phyloP scores from a whole-genome alignment of 1,284 basidiomycete species.

The Quambalaria eucalypti region DNA sequence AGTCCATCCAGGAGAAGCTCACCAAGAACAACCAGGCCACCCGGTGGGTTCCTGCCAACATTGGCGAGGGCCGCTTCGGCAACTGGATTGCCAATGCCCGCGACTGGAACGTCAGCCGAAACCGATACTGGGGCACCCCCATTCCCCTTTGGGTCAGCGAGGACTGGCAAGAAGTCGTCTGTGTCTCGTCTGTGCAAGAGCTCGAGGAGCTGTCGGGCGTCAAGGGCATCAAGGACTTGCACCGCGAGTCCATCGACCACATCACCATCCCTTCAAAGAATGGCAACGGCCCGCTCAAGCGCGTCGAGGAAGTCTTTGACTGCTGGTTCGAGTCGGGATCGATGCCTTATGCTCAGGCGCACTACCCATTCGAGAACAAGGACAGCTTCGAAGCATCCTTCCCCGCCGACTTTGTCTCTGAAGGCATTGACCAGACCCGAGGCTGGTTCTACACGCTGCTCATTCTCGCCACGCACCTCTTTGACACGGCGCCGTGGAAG shows the following conservation, averaged over 20 bases:
- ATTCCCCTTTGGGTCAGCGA: slow-evolving; percentile 94
- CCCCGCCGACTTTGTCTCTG: slow-evolving; percentile 96
- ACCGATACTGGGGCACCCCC: slow-evolving; percentile 98
- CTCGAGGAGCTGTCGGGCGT: slow-evolving; percentile 79
- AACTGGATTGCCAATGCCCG: slow-evolving; percentile 95
- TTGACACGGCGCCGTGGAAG: slow-evolving; percentile 90
- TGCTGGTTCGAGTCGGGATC: slow-evolving; percentile 99
- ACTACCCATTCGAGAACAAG: slow-evolving; percentile 97
- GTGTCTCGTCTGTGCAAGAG: slow-evolving; percentile 77
- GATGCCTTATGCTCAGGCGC: slow-evolving; percentile 96
- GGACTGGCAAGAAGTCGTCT: slow-evolving; percentile 85
- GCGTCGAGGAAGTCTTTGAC: slow-evolving; percentile 95
- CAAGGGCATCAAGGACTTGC: slow-evolving; percentile 78
- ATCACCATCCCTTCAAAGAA: slow-evolving; percentile 88
- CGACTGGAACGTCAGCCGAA: slow-evolving; percentile 98
- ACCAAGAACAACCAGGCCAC: slow-evolving; percentile 85
- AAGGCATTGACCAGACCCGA: slow-evolving; percentile 65
- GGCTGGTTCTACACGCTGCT: slow-evolving; percentile 99
- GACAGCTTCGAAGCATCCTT: slow-evolving; percentile 70
- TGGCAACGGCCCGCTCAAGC: slow-evolving; percentile 77
- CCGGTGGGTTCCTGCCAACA: slow-evolving; percentile 83
- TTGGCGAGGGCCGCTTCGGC: slow-evolving; percentile 87
- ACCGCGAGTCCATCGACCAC: slow-evolving; percentile 87
- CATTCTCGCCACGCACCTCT: slow-evolving; percentile 88
- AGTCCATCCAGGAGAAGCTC: slow-evolving; percentile 72